Evolutionary conservation across 2,329 filamentous ascomycete species (phyloP).

Genomic region (Sporothrix dimorphospora): DNA sequence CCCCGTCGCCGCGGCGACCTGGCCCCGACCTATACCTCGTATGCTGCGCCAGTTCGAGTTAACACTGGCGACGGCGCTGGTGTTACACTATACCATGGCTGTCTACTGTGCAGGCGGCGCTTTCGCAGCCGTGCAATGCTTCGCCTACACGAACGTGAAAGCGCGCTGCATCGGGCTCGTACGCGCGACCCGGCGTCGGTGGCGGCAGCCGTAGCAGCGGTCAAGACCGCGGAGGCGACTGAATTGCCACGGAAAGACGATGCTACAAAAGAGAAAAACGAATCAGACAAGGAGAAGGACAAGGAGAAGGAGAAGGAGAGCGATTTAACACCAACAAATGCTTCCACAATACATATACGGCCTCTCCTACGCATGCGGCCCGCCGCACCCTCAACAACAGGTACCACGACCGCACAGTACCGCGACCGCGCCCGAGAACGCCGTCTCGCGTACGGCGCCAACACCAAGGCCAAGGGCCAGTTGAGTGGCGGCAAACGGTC

Average conservation of each 20-base stretch:
- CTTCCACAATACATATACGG: slow-evolving; percentile 30
- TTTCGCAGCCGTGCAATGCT: slow-evolving; percentile 47
- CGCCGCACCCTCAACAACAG: slow-evolving; percentile 26
- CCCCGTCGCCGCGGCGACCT: slow-evolving; percentile 38
- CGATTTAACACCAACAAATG: background rate
- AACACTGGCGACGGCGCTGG: slow-evolving; percentile 46
- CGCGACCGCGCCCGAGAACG: slow-evolving; percentile 71
- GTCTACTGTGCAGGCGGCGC: slow-evolving; percentile 48
- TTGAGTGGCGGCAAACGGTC: background rate
- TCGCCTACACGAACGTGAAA: slow-evolving; percentile 50
- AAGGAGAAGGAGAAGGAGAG: background rate
- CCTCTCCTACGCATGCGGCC: slow-evolving; percentile 24
- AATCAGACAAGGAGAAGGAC: background rate
- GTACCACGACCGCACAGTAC: slow-evolving; percentile 46
- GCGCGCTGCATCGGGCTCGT: slow-evolving; percentile 46
- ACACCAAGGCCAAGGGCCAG: slow-evolving; percentile 1
- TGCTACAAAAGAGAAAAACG: background rate
- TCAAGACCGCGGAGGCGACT: slow-evolving; percentile 30
- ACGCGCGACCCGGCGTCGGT: slow-evolving; percentile 37
- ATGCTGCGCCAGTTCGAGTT: slow-evolving; percentile 43
- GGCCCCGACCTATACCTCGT: slow-evolving; percentile 55
- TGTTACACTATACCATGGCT: slow-evolving; percentile 38
- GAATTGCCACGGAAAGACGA: slow-evolving; percentile 13
- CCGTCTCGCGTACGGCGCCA: slow-evolving; percentile 57
- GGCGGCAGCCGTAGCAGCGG: slow-evolving; percentile 40